Percentiles rank a stretch among this genome's conserved stretches.
These are phyloP conservation scores for Gossypium schwendimanii DNA, from an alignment of 441 rosid genomes.

Conservation along the genomic window DNA sequence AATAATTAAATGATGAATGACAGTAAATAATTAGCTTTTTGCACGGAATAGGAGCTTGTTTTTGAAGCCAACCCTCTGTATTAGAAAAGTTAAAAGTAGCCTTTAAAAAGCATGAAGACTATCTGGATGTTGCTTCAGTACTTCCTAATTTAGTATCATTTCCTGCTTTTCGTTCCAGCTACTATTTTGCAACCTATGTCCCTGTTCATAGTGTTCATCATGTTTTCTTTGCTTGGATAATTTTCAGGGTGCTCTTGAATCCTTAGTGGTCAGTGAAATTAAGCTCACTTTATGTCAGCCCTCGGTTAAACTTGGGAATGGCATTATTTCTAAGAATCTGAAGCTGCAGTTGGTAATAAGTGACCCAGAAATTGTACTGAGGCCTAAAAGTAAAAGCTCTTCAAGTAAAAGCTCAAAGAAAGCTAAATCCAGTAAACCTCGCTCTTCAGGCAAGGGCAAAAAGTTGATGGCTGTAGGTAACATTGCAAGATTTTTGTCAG, in stretches of 20 bases:
- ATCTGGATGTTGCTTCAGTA: not conserved
- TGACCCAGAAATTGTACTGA: constrained; percentile 73
- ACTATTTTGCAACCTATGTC: not conserved
- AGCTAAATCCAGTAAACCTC: constrained; percentile 47
- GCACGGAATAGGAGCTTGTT: not conserved
- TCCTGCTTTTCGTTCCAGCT: not conserved
- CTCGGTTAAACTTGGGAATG: constrained; percentile 80
- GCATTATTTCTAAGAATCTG: constrained; percentile 74
- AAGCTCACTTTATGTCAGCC: constrained; percentile 81
- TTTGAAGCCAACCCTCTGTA: not conserved
- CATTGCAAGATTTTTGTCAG: constrained; percentile 84
- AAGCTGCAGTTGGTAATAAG: constrained; percentile 73
- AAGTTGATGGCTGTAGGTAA: constrained; percentile 88
- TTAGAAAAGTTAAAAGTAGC: not conserved
- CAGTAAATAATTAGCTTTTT: not conserved
- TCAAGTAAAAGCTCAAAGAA: constrained; percentile 47
- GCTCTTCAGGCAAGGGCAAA: constrained; percentile 62
- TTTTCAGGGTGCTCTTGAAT: constrained; percentile 89
- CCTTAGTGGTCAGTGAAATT: constrained; percentile 81
- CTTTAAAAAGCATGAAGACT: not conserved
- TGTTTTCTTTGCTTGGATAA: constrained; percentile 18
- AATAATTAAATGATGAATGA: not conserved
- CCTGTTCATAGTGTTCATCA: constrained; percentile 9
- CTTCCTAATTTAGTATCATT: not conserved
- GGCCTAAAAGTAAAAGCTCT: constrained; percentile 41